phyloP scores from a whole-genome alignment of 257 asterid species.

The Solanum peruvianum region DNA sequence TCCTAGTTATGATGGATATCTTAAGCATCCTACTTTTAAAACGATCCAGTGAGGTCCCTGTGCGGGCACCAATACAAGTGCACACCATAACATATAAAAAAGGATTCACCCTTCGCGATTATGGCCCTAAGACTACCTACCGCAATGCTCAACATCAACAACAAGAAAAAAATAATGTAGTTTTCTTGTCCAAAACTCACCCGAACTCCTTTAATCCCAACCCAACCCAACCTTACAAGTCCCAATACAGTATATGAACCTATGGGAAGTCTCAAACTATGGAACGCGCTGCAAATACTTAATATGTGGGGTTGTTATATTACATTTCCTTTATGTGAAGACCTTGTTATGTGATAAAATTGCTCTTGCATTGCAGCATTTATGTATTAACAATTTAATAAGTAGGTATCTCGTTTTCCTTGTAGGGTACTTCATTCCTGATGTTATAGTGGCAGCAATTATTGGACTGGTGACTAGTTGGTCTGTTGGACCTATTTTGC shows the following conservation, averaged over 20 bases:
- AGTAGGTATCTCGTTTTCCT: neutral
- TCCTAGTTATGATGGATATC: neutral
- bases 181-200: neutral
- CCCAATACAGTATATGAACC: neutral
- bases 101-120: neutral
- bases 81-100: neutral
- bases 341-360: neutral
- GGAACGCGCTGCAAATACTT: neutral
- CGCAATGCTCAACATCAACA: neutral
- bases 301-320: neutral
- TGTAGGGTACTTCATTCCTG: slow-evolving; percentile 89
- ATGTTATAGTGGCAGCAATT: slow-evolving; percentile 63
- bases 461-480: slow-evolving; percentile 85
- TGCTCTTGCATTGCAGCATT: neutral
- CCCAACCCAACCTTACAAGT: neutral
- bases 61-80: neutral
- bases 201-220: neutral
- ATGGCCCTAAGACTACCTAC: neutral
- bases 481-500: slow-evolving; percentile 88
- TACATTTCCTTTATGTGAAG: neutral
- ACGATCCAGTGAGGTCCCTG: neutral
- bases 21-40: neutral
- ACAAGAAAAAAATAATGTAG: neutral
- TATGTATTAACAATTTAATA: neutral
- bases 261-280: neutral